These are phyloP conservation scores for Kodamaea suecica DNA, from an alignment of 1,139 yeast species.

Conservation along the genomic window DNA sequence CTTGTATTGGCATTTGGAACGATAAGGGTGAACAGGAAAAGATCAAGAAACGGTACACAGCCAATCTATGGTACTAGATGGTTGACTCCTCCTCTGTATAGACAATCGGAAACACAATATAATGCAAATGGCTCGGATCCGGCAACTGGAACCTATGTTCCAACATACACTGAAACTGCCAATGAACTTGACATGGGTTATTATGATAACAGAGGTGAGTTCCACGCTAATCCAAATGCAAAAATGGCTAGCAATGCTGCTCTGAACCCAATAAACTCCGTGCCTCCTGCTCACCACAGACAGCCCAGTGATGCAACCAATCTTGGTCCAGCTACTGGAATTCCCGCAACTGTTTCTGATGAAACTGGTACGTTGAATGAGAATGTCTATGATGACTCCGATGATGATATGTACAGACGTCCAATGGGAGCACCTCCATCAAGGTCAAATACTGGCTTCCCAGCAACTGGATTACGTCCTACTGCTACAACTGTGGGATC, in stretches of 20 bases:
- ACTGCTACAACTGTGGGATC: background rate
- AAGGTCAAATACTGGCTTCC: no score
- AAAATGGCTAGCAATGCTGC: slow-evolving; percentile 10
- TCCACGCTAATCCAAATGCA: slow-evolving; percentile 35
- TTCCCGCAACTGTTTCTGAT: slow-evolving; percentile 10
- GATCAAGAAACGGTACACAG: slow-evolving; percentile 58
- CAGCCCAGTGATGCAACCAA: slow-evolving; percentile 11
- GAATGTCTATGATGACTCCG: slow-evolving; percentile 3
- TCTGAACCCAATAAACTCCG: slow-evolving; percentile 7
- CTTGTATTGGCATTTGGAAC: slow-evolving; percentile 49
- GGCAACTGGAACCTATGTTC: slow-evolving; percentile 48
- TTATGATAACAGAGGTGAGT: slow-evolving; percentile 67
- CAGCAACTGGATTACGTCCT: slow-evolving; percentile 2
- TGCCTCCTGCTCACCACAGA: slow-evolving; percentile 16
- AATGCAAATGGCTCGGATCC: slow-evolving; percentile 37
- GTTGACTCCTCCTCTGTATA: slow-evolving; percentile 89
- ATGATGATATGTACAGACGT: slow-evolving; percentile 9
- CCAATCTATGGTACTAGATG: slow-evolving; percentile 86
- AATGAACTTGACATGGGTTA: slow-evolving; percentile 76
- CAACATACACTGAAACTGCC: slow-evolving; percentile 63
- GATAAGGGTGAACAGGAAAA: slow-evolving; percentile 55
- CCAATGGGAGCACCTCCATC: slow-evolving; percentile 10
- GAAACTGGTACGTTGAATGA: slow-evolving; percentile 6
- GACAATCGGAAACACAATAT: slow-evolving; percentile 66
- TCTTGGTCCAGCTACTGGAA: slow-evolving; percentile 11